Base-by-base conservation (phyloP, 129 eudicot genomes). In the Pseudognaphalium luteoalbum region DNA sequence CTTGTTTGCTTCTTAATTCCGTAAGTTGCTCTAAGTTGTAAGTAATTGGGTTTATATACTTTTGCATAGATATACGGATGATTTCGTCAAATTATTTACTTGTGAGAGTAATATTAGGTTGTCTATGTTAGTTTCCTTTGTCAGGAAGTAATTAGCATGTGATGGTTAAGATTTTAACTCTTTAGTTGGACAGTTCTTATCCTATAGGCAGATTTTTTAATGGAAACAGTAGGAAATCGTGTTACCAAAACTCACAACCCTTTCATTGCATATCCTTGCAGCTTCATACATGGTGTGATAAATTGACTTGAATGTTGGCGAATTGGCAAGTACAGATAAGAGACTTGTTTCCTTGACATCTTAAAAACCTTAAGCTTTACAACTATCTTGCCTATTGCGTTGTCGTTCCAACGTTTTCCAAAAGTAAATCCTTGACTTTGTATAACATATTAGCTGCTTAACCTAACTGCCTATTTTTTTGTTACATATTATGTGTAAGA, bases 21-120 rank as follows among this genome's bases (percentile, higher is more conserved):
- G 37, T 61, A 17, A 56, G 66, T 66, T 80, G 71, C 41, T 59
- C 39, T 34, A 65, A 51, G 83, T 30, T 14, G 63, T 72, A 30
- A 64, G 52, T 67, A 8, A 4, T 62, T 28, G 35, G 39, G 68
- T 32, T 62, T 22, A 25, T 62, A 29, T 62, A 25, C 37, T 22
- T 62, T 29, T 4, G 35, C 29, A 62, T 62, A 62, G 33, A 29
- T 28, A 11, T 14, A 29, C 12, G 68, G 20, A 62, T 7, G 39
- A 29, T 62, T 16, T 52, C 20, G 16, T 52, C 59, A 52, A 9
- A 20, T 16, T 52, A 1, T 6, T 52, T 14, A 16, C 20, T 52
- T 16, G 17, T 52, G 68, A 62, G 68, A 5, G 11, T 29, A 29
- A 25, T 62, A 33, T 6, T 62, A 12, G 34, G 68, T 62, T 7